These are phyloP conservation scores for Beta corolliflora DNA, from an alignment of 179 eudicot species.

Conservation along the genomic window DNA sequence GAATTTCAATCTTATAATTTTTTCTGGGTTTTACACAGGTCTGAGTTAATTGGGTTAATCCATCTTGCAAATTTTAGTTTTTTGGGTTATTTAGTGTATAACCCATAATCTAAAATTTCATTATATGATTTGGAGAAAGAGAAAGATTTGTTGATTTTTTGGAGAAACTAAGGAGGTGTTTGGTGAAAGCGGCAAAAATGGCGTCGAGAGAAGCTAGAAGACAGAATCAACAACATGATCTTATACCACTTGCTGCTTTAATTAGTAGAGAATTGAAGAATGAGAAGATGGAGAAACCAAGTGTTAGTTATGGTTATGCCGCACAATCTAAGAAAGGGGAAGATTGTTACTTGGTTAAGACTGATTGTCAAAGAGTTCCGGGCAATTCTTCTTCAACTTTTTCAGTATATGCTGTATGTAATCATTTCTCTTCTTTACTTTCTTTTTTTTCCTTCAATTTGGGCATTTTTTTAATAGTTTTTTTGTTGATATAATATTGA, in stretches of 20 bases:
- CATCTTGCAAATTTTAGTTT: neutral
- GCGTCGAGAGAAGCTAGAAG: conserved; percentile 45
- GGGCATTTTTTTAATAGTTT: neutral
- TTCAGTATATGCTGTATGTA: conserved; percentile 78
- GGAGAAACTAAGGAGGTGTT: neutral
- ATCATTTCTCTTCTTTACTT: neutral
- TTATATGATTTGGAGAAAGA: conserved; percentile 13
- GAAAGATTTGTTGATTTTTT: neutral
- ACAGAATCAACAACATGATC: conserved; percentile 41
- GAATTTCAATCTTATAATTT: neutral
- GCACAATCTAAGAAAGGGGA: conserved; percentile 85
- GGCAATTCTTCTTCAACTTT: conserved; percentile 68
- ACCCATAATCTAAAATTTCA: neutral
- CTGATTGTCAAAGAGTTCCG: conserved; percentile 76
- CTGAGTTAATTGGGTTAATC: neutral
- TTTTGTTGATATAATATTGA: neutral
- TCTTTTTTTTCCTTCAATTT: neutral
- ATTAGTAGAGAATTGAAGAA: conserved; percentile 68
- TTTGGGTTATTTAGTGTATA: neutral
- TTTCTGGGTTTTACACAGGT: neutral
- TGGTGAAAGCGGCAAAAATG: neutral
- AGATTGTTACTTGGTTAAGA: conserved; percentile 68
- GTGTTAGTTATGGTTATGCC: conserved; percentile 63
- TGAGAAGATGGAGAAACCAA: conserved; percentile 87
- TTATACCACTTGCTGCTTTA: conserved; percentile 76